These are phyloP conservation scores for Polysphondylium violaceum DNA, from an alignment of 78 protist genomes.

Conservation along the genomic window DNA sequence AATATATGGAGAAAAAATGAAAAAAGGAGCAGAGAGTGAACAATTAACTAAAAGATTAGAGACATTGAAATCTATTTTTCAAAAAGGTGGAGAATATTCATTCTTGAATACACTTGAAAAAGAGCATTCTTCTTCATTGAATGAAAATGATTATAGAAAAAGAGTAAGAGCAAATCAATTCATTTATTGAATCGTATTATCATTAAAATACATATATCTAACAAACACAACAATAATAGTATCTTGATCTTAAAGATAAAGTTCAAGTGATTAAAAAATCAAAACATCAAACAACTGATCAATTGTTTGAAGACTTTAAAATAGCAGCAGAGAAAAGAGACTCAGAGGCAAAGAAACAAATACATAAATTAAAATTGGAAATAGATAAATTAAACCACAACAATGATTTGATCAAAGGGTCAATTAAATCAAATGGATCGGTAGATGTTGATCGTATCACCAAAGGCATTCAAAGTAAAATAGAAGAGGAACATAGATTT, in stretches of 20 bases:
- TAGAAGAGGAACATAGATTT: constrained; percentile 8
- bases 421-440: background rate
- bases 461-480: background rate
- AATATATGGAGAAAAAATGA: too few relatives aligned
- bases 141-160: too few relatives aligned
- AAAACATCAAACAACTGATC: constrained; percentile 8
- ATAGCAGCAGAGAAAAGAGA: constrained; percentile 19
- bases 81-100: too few relatives aligned
- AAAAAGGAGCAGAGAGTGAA: too few relatives aligned
- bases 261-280: background rate
- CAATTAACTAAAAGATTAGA: too few relatives aligned
- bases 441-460: background rate
- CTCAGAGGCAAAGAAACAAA: constrained; percentile 1
- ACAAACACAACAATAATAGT: too few relatives aligned
- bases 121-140: too few relatives aligned
- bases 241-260: constrained; percentile 7
- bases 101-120: too few relatives aligned
- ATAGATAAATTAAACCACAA: background rate
- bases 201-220: too few relatives aligned
- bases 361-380: constrained; percentile 5
- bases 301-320: constrained; percentile 27
- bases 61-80: too few relatives aligned
- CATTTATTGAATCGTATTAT: too few relatives aligned
- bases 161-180: too few relatives aligned
- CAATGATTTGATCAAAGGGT: background rate